Evolutionary conservation across 106 monocot genomes (phyloP).

Genomic region (Hemerocallis citrina): DNA sequence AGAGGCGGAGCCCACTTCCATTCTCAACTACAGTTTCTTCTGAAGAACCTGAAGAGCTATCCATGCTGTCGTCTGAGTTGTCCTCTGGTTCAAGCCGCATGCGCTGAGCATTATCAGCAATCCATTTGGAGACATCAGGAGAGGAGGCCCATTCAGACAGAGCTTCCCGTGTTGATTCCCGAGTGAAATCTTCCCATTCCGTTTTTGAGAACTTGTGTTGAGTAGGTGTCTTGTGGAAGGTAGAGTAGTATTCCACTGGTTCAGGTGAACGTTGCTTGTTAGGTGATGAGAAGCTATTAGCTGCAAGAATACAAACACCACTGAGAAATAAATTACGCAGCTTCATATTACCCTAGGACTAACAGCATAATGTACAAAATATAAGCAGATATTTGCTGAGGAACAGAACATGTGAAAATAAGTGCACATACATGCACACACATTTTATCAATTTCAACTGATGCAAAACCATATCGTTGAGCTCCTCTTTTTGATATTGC

Average conservation of each 20-base stretch:
- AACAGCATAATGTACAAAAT: too few relatives aligned
- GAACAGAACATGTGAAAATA: too few relatives aligned
- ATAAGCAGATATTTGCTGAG: too few relatives aligned
- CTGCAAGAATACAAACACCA: conserved; percentile 22
- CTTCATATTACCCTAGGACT: too few relatives aligned
- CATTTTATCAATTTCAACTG: too few relatives aligned
- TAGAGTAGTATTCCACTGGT: conserved; percentile 53
- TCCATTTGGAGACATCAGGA: conserved; percentile 65
- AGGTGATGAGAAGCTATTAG: conserved; percentile 8
- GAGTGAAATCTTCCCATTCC: conserved; percentile 87
- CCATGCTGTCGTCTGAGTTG: conserved; percentile 35
- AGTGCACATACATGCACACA: too few relatives aligned
- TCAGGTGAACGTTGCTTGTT: background rate
- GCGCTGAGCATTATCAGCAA: conserved; percentile 71
- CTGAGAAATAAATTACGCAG: too few relatives aligned
- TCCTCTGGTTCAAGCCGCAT: conserved; percentile 39
- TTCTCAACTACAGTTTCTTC: conserved; percentile 60
- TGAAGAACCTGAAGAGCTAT: conserved; percentile 62
- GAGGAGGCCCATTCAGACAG: conserved; percentile 62
- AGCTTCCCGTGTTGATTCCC: conserved; percentile 54
- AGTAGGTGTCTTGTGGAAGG: conserved; percentile 57
- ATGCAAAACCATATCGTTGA: too few relatives aligned
- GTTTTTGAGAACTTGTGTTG: conserved; percentile 60
- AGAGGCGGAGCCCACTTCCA: conserved; percentile 19
- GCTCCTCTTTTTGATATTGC: too few relatives aligned